Evolutionary conservation across 202 grass and related monocot genomes (phyloP), one percentile per base, ranked within the genome.

Genomic region (Panicum hallii): DNA sequence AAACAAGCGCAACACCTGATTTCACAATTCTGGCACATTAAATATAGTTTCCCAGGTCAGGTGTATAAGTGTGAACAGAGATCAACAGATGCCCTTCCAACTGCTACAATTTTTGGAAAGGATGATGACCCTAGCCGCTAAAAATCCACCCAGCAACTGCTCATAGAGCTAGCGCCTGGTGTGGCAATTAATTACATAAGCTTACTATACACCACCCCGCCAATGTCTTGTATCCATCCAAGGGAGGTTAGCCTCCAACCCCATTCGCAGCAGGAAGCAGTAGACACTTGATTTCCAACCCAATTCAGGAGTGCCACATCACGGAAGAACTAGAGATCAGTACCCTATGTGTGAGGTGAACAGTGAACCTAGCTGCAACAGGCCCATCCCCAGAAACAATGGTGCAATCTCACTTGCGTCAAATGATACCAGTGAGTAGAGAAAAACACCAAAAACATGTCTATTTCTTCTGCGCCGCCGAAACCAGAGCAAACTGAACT

Each of bases 111-210:
- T 70, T 75, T 84, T 73, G 55, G 20, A 49, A 43, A 58, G 81
- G 40, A 28, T 22, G n/a, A 34, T 60, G 23, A 77, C 86, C 8
- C 42, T 52, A 83, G 7, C 40, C 1, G 10, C 16, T 66, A 43
- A 60, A 4, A 38, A 90, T 17, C 44, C 10, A 49, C 15, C 52
- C 14, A 48, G 26, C 26, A 19, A 28, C 70, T 71, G 73, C 38
- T 54, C 55, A 53, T 62, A 16, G 28, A 8, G 49, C 6, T 64
- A 78, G 53, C 65, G 50, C 28, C 63, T 81, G 70, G 40, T 44
- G 63, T 56, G 53, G 54, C 47, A 40, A 78, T 82, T 72, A 88
- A 66, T 76, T 84, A 87, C 76, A 68, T 15, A 55, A 65, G 10
- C 47, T 60, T 65, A 69, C 85, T 84, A 70, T 75, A 90, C 78